Base-by-base conservation (phyloP, 108 stramenopile genomes). In the Conticribra weissflogii region DNA sequence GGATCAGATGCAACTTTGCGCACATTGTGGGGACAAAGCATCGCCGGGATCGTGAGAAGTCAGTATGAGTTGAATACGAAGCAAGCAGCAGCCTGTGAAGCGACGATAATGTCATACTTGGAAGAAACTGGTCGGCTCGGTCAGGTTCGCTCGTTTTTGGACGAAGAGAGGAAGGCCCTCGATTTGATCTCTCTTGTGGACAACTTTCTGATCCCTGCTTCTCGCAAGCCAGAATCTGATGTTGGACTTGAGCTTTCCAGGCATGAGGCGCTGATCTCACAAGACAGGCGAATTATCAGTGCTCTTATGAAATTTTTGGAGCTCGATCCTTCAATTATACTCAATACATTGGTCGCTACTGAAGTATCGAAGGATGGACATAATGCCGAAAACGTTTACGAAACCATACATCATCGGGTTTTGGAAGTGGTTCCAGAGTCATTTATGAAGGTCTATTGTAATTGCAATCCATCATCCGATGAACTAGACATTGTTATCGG, bases 21-120 rank as follows among this genome's bases (percentile, higher is more conserved):
- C 16, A 78, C 77, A 8, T n/a, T 78, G 57, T 78, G 77, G 77
- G 77, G 77, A 25, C 55, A 71, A 19, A 78, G 69, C 53, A 57
- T 54, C 17, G 27, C 71, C 3, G 63, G 77, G 15, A 66, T 78
- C 49, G 50, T 71, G 29, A 27, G 46, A 60, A 66, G 58, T 31
- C 28, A 57, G 21, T 33, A 50, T 29, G 51, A 58, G 22, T n/a
- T 8, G n/a, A 69, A 68, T 52, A 4, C 44, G 36, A 67, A 75
- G 28, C 51, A 62, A 31, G 74, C 69, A 46, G 52, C 59, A 17
- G 44, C 45, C 16, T 76, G 74, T 49, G 74, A 76, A 63, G 61
- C 62, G 27, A 56, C 55, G 16, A 25, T 76, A 9, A 2, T 75
- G 9, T 51, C 55, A 18, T 68, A 76, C 59, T 59, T 75, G 53